phyloP scores from a whole-genome alignment of 306 rosid genomes.

The Trifolium pratense region DNA sequence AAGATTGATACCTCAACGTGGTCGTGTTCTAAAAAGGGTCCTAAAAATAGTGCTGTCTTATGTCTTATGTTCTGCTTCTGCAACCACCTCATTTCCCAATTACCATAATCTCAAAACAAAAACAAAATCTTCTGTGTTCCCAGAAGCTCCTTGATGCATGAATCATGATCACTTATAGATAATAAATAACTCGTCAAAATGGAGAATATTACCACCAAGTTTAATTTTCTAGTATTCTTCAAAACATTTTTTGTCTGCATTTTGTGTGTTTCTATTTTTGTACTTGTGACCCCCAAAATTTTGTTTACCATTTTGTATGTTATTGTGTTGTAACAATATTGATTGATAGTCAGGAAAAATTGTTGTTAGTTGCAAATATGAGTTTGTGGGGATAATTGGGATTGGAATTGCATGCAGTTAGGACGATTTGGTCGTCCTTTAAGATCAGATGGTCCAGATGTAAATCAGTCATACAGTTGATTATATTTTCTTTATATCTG shows the following conservation, averaged over 20 bases:
- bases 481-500: too few species aligned
- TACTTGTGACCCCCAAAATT: background rate
- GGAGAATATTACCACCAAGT: background rate
- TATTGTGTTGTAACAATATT: background rate
- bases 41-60: conserved; percentile 30
- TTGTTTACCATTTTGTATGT: background rate
- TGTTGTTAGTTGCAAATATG: background rate
- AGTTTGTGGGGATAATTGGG: background rate
- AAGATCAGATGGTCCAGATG: too few species aligned
- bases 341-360: background rate
- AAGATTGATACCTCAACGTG: conserved; percentile 40
- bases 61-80: background rate
- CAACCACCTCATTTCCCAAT: background rate
- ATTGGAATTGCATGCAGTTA: too few species aligned
- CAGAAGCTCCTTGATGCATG: background rate
- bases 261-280: background rate
- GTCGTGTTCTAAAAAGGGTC: conserved; percentile 37
- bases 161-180: background rate
- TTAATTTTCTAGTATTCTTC: background rate
- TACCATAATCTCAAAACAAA: background rate
- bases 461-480: too few species aligned
- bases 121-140: background rate
- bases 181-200: background rate
- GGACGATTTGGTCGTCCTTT: too few species aligned
- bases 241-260: conserved; percentile 3